Conservation (phyloP, 176 grass and related monocot genomes). For the Saccharum spontaneum region DNA sequence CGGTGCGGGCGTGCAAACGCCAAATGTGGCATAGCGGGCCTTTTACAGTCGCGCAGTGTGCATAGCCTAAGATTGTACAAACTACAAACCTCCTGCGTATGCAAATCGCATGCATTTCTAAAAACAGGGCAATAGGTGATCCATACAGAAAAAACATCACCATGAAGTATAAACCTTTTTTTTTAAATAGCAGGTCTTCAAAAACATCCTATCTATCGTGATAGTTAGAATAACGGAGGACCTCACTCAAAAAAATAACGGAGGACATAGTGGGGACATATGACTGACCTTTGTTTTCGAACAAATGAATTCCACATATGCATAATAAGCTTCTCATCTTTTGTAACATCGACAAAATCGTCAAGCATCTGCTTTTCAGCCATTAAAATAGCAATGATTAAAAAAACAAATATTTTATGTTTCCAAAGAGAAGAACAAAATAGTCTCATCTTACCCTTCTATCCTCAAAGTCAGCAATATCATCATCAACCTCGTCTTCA, state of each 20-base stretch:
- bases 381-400: conserved; percentile 15
- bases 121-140: not conserved
- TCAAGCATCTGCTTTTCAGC: conserved; percentile 83
- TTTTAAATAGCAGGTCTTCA: not conserved
- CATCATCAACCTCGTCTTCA: conserved; percentile 98
- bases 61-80: not conserved
- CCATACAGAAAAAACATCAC: not conserved
- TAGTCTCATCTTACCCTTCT: conserved; percentile 67
- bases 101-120: not conserved
- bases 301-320: conserved; percentile 99
- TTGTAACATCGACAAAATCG: conserved; percentile 96
- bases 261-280: conserved; percentile 5
- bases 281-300: conserved; percentile 80
- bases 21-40: too few species aligned
- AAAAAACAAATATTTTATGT: conserved; percentile 7
- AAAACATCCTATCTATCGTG: not conserved
- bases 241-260: not conserved
- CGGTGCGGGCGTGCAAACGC: too few species aligned
- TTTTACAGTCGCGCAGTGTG: too few species aligned
- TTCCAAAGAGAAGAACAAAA: not conserved
- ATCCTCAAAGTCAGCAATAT: conserved; percentile 95
- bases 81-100: not conserved
- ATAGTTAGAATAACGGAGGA: conserved; percentile 2
- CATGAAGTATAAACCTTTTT: not conserved
- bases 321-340: conserved; percentile 98